These are phyloP conservation scores for Cylindrodendrum hubeiense DNA, from an alignment of 2,329 filamentous ascomycete species.

Conservation along the genomic window DNA sequence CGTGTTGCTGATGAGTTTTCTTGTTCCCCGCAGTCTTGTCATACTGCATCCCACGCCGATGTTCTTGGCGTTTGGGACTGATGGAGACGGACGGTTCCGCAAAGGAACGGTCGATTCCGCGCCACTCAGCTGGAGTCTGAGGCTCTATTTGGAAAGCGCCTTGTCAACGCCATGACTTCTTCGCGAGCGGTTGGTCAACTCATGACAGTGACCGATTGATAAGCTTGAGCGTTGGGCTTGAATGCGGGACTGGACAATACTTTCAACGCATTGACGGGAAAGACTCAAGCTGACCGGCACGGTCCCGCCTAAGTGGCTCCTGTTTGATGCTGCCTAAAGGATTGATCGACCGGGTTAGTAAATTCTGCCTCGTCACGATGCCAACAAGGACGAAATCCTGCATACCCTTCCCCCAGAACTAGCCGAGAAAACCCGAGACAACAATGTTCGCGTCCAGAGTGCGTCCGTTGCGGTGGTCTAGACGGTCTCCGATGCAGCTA, in stretches of 20 bases:
- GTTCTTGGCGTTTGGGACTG: not conserved
- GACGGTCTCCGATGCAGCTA: constrained; percentile 4
- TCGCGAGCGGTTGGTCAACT: not conserved
- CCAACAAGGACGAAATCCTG: constrained; percentile 2
- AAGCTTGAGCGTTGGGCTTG: not conserved
- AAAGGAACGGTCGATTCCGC: not conserved
- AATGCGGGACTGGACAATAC: not conserved
- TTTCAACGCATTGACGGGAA: not conserved
- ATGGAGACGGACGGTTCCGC: not conserved
- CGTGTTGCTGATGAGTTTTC: not conserved
- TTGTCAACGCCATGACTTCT: not conserved
- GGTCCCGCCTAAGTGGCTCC: not conserved
- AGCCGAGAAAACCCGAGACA: not conserved
- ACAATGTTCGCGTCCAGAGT: not conserved
- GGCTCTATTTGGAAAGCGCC: not conserved
- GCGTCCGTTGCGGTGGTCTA: not conserved
- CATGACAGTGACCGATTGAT: not conserved
- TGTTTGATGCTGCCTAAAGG: not conserved
- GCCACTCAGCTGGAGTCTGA: not conserved
- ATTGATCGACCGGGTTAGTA: not conserved
- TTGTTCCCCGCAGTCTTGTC: not conserved
- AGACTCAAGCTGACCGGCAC: not conserved
- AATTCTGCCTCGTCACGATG: constrained; percentile 18
- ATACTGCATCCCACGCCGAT: not conserved
- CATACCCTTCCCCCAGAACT: not conserved